Evolutionary conservation across 176 grass and related monocot genomes (phyloP).

Genomic region (Secale cereale): DNA sequence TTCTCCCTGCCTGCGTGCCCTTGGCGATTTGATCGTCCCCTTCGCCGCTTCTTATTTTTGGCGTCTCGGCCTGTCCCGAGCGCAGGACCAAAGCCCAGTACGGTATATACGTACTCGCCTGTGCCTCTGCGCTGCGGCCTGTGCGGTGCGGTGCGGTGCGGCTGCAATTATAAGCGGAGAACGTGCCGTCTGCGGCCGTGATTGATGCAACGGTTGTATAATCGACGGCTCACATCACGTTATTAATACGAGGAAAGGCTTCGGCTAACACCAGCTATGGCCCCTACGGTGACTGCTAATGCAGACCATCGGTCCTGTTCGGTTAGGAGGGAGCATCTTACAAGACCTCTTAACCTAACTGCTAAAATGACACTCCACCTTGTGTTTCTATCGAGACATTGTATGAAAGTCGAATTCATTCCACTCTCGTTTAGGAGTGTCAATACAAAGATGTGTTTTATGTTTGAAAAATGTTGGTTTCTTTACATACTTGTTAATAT

Average conservation of each 20-base stretch:
- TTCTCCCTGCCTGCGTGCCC: too few relatives aligned
- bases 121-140: background rate
- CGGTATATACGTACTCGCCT: background rate
- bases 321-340: too few relatives aligned
- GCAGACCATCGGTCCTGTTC: background rate
- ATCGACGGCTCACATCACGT: conserved; percentile 6
- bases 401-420: too few relatives aligned
- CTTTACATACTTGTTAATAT: too few relatives aligned
- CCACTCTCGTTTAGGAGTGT: too few relatives aligned
- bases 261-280: background rate
- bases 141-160: background rate
- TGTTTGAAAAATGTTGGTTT: too few relatives aligned
- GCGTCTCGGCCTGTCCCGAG: background rate
- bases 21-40: conserved; percentile 4
- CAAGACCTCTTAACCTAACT: too few relatives aligned
- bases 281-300: background rate
- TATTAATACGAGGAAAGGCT: background rate
- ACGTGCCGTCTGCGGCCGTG: background rate
- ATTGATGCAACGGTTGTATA: background rate
- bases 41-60: conserved; percentile 19
- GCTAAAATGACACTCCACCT: too few relatives aligned
- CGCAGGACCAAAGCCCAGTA: too few relatives aligned
- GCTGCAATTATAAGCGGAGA: background rate
- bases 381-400: too few relatives aligned
- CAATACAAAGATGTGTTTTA: too few relatives aligned